A percentile compares a stretch with the other conserved stretches of the same genome.
Evolutionary conservation across 2,329 filamentous ascomycete species (phyloP).

Genomic region (Cladophialophora immunda): DNA sequence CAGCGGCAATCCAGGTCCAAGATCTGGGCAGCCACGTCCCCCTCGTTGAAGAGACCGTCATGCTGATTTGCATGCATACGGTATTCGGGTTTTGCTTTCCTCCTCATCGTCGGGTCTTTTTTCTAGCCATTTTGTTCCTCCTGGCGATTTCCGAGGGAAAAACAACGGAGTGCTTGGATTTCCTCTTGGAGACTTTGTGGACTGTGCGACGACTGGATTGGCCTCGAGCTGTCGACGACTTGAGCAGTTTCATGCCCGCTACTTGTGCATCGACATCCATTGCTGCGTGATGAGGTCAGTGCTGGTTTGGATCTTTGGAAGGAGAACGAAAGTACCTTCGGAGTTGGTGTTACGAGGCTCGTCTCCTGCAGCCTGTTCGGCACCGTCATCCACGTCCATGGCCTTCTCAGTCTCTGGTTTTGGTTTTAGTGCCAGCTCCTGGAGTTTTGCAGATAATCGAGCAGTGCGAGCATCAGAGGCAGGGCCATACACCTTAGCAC

Average conservation of each 20-base stretch:
- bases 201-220: conserved; percentile 23
- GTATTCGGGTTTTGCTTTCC: neutral
- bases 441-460: conserved; percentile 83
- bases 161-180: conserved; percentile 36
- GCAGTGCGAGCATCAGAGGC: conserved; percentile 80
- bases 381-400: conserved; percentile 56
- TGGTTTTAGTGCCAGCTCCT: conserved; percentile 79
- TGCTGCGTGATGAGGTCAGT: conserved; percentile 20
- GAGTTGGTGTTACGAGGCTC: conserved; percentile 53
- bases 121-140: conserved; percentile 30
- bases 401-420: conserved; percentile 60
- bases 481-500: conserved; percentile 83
- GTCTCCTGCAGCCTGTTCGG: conserved; percentile 51
- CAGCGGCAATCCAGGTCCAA: neutral
- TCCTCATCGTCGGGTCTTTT: conserved; percentile 33
- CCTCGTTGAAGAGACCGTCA: neutral
- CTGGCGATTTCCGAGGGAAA: conserved; percentile 37
- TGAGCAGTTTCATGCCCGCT: conserved; percentile 25
- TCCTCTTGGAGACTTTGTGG: conserved; percentile 37
- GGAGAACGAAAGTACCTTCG: conserved; percentile 11
- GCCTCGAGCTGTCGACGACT: conserved; percentile 24
- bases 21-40: neutral
- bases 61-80: neutral
- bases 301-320: neutral
- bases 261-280: conserved; percentile 37